Percentiles rank a stretch among this genome's conserved stretches.
phyloP scores from a whole-genome alignment of 83 land plant species.

The Isoetes engelmannii region DNA sequence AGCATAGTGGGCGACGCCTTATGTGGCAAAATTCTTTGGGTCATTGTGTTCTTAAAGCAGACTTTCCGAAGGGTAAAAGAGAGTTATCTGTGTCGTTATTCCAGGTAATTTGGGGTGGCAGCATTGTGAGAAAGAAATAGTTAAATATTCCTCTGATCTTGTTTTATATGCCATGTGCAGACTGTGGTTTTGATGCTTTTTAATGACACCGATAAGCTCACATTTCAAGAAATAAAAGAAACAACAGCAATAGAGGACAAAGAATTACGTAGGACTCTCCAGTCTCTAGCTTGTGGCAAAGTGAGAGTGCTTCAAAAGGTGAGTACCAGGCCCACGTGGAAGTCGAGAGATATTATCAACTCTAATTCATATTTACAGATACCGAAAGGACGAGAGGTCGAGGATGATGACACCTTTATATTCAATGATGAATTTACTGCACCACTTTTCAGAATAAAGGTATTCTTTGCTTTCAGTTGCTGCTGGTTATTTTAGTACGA shows the following conservation, averaged over 20 bases:
- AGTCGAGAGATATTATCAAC: not conserved
- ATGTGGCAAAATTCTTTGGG: constrained; percentile 99
- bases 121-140: too few relatives aligned
- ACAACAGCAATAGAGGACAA: constrained; percentile 98
- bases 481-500: not conserved
- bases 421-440: constrained; percentile 93
- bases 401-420: constrained; percentile 76
- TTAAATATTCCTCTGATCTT: too few relatives aligned
- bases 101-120: constrained; percentile 48
- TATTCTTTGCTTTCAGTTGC: constrained; percentile 17
- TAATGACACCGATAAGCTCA: constrained; percentile 76
- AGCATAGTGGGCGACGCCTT: constrained; percentile 94
- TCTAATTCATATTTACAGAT: constrained; percentile 34
- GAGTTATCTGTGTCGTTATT: constrained; percentile 97
- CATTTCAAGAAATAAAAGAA: constrained; percentile 92
- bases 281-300: constrained; percentile 99
- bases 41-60: constrained; percentile 94
- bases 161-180: constrained; percentile 29
- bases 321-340: not conserved
- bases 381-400: constrained; percentile 98
- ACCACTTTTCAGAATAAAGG: constrained; percentile 97
- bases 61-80: constrained; percentile 92
- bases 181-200: constrained; percentile 97
- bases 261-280: constrained; percentile 91
- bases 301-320: constrained; percentile 93